Conservation (phyloP, 2,329 filamentous ascomycete genomes). For the Trichoderma simmonsii region DNA sequence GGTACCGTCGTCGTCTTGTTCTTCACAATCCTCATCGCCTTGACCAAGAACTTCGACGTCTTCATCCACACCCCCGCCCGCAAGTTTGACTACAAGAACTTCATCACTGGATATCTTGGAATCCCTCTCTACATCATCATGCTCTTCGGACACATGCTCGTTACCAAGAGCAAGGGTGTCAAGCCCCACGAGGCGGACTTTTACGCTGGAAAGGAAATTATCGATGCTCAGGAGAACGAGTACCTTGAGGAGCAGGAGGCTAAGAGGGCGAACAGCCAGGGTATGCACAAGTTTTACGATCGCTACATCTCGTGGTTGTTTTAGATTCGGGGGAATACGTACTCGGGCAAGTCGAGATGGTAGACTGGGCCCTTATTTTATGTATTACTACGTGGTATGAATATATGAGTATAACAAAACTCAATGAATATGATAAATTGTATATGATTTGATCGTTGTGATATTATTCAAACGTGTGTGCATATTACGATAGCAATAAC, state of each 20-base stretch:
- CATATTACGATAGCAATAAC: too few relatives aligned
- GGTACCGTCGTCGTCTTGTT: constrained; percentile 66
- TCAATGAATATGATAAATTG: not conserved
- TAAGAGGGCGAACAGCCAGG: constrained; percentile 27
- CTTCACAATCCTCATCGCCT: constrained; percentile 68
- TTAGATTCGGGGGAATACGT: constrained; percentile 21
- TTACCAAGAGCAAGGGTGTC: constrained; percentile 52
- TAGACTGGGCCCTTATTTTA: not conserved
- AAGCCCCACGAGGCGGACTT: constrained; percentile 62
- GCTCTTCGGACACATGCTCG: constrained; percentile 65
- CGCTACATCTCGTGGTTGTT: constrained; percentile 39
- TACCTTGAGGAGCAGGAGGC: constrained; percentile 51
- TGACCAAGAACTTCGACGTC: constrained; percentile 80
- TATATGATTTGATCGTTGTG: not conserved
- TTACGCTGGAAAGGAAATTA: constrained; percentile 68
- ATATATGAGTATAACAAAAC: not conserved
- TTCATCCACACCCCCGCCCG: constrained; percentile 55
- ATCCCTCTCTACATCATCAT: constrained; percentile 71
- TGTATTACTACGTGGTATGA: not conserved
- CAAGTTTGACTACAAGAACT: constrained; percentile 69
- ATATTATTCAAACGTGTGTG: too few relatives aligned
- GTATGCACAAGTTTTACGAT: constrained; percentile 37
- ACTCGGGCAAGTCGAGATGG: not conserved
- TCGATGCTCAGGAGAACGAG: constrained; percentile 69
- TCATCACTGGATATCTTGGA: constrained; percentile 73